A percentile compares a stretch with the other conserved stretches of the same genome.
Conservation (phyloP, 2,329 filamentous ascomycete genomes). For the Colletotrichum sp. region DNA sequence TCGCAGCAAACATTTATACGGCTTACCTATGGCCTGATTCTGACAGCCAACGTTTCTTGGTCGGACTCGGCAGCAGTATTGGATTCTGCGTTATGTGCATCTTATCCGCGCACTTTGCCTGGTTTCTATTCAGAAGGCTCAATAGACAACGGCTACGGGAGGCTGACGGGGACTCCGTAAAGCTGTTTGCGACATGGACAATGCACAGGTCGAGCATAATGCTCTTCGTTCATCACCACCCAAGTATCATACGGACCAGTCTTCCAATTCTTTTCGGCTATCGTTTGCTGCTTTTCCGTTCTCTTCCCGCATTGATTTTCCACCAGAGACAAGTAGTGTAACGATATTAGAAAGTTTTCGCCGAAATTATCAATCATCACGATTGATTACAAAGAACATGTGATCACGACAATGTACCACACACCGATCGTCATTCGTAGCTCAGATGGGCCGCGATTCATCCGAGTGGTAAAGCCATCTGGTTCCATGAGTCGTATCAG, state of each 20-base stretch:
- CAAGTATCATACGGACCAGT: fast-evolving
- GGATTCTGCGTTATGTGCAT: neutral
- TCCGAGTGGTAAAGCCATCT: neutral
- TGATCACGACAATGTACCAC: neutral
- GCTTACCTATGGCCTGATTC: neutral
- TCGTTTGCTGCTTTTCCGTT: neutral
- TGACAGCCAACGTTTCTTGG: neutral
- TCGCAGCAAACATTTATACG: neutral
- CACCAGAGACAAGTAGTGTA: neutral
- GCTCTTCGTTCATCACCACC: neutral
- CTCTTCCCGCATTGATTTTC: neutral
- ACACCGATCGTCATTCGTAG: neutral
- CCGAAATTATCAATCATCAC: neutral
- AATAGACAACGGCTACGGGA: neutral
- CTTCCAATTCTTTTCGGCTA: neutral
- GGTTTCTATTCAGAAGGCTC: neutral
- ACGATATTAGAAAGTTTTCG: neutral
- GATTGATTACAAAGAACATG: neutral
- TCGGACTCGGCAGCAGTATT: neutral
- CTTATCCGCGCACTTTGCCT: neutral
- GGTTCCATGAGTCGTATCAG: neutral
- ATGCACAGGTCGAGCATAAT: neutral
- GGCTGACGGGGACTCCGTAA: neutral
- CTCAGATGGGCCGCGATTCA: neutral
- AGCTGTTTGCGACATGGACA: neutral